phyloP scores from a whole-genome alignment of 345 rosid genomes.

The Rhodamnia argentea region DNA sequence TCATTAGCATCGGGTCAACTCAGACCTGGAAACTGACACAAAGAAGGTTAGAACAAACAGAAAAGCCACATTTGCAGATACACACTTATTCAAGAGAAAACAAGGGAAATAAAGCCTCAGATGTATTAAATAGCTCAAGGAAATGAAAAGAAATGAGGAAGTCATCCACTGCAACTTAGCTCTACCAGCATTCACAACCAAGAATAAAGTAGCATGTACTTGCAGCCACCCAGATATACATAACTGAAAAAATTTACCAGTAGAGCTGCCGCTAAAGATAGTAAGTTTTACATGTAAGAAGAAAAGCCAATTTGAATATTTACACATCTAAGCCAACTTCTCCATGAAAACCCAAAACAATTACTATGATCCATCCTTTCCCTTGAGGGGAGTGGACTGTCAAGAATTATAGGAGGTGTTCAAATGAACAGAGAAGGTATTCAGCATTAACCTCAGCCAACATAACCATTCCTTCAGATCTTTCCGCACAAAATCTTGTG shows the following conservation, averaged over 20 bases:
- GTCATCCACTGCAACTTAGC: not conserved
- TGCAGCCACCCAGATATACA: not conserved
- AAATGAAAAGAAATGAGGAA: not conserved
- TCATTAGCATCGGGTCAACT: not conserved
- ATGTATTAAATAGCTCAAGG: not conserved
- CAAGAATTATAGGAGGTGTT: not conserved
- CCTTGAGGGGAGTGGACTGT: not conserved
- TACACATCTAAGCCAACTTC: not conserved
- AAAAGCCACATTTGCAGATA: not conserved
- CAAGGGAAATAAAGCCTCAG: not conserved
- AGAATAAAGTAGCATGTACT: not conserved
- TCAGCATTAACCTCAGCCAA: constrained; percentile 68
- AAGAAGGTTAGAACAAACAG: not conserved
- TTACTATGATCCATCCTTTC: not conserved
- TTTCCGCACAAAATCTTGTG: constrained; percentile 90
- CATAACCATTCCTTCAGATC: constrained; percentile 90
- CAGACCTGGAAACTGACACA: not conserved
- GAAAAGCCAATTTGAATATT: not conserved
- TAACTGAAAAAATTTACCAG: not conserved
- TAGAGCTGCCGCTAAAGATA: not conserved
- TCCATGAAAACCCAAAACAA: not conserved
- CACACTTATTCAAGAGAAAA: not conserved
- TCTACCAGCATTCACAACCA: not conserved
- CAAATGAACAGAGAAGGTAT: not conserved
- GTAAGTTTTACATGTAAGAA: not conserved